Evolutionary conservation across 2,329 filamentous ascomycete genomes (phyloP), one percentile per base, ranked within the genome.

Genomic region (Cladosporium sp.): DNA sequence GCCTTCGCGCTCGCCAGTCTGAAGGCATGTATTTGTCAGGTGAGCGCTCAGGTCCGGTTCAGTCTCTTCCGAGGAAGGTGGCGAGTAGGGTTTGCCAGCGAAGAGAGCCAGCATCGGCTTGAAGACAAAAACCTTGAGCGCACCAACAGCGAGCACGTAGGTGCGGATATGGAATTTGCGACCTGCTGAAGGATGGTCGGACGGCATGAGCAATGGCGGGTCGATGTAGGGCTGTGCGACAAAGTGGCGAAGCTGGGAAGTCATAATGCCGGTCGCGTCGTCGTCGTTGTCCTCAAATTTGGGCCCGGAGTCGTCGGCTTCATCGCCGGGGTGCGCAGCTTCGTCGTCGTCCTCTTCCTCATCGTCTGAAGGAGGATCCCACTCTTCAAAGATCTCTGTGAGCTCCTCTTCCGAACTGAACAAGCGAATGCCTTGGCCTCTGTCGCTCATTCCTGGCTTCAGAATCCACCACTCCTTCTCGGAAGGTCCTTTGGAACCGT

Each of bases 361-460:
- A 5, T 88, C 88, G 16, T 90, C 89, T 2, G 85, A 86, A 53
- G 90, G 88, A 0, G 87, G 85, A 76, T 97, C 94, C 93, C 95
- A 99, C 65, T 87, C 89, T 71, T 97, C 92, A 74, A 98, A 99
- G 63, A 99, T 95, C 16, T 76, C 84, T 67, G 90, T 89, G n/a
- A 99, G 81, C 74, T 96, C 89, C 65, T 89, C 88, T 81, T 95
- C 91, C 2, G 88, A 92, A 72, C 88, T 91, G 78, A 99, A 99
- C 0, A 99, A 81, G 46, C 92, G 82, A 66, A 99, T 97, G 0
- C 95, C 95, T 76, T 97, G 93, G 0, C 94, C 95, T 28, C 94
- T 86, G 76, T 99, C 95, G 77, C 92, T 97, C 95, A 99, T 98
- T 10, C 94, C 91, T 0, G 95, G 94, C 79, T 99, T 99, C 67